phyloP scores from a whole-genome alignment of 1,284 basidiomycete species.

The Cryptococcus amylolentus region DNA sequence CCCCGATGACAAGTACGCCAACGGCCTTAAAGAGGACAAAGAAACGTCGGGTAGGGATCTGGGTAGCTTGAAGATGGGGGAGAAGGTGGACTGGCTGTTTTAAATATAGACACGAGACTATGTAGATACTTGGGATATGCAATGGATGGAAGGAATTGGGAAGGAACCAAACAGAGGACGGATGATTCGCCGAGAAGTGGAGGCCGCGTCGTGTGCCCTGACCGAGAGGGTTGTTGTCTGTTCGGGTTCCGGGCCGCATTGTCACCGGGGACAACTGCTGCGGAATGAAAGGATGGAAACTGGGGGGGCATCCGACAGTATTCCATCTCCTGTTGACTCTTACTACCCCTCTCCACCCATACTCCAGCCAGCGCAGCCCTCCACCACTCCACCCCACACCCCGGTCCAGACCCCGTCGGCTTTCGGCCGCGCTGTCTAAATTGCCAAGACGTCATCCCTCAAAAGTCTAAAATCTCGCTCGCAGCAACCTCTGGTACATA shows the following conservation, averaged over 20 bases:
- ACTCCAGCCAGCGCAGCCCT: not conserved
- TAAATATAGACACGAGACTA: not conserved
- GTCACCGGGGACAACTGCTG: no score
- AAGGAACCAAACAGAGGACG: not conserved
- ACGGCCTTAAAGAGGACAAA: conserved; percentile 26
- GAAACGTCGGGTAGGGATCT: conserved; percentile 14
- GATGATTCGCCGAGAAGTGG: no score
- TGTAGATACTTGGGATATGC: not conserved
- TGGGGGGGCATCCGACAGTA: no score
- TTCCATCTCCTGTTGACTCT: no score
- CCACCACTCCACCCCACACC: not conserved
- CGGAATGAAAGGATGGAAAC: no score
- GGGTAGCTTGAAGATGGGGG: conserved; percentile 10
- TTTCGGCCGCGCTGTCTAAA: no score
- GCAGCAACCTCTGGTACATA: not conserved
- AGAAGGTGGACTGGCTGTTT: conserved; percentile 10
- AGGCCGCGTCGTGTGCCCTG: no score
- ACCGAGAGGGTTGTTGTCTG: no score
- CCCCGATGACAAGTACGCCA: conserved; percentile 14
- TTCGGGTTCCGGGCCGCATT: no score
- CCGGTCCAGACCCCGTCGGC: not conserved
- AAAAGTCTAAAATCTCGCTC: no score
- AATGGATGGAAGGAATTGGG: not conserved
- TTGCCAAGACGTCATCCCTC: no score
- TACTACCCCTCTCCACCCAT: not conserved